Conservation (phyloP, 2,329 filamentous ascomycete species). For the Colletotrichum karsti region DNA sequence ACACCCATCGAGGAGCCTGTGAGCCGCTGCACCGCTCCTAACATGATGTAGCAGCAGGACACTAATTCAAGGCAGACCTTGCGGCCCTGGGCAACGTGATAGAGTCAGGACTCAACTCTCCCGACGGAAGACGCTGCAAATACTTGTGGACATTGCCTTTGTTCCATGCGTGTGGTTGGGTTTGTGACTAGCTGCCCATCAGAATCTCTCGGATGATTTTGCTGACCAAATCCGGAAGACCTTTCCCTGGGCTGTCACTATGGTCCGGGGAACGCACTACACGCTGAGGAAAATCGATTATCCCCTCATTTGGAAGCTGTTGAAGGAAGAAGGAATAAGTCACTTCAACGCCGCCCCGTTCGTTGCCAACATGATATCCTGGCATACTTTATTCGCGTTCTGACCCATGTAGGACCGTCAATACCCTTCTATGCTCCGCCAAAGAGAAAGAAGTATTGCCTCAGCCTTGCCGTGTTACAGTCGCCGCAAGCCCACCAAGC, state of each 20-base stretch:
- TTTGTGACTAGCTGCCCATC: neutral
- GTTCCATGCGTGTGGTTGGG: conserved; percentile 79
- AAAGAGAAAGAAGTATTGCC: conserved; percentile 73
- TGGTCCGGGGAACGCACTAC: conserved; percentile 85
- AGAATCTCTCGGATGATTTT: too few relatives aligned
- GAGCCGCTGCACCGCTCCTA: neutral
- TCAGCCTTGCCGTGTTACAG: conserved; percentile 82
- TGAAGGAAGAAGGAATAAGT: conserved; percentile 87
- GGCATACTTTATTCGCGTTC: neutral
- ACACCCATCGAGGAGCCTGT: conserved; percentile 84
- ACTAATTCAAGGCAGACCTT: conserved; percentile 57
- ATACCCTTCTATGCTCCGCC: conserved; percentile 87
- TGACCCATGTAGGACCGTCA: conserved; percentile 70
- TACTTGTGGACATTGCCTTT: conserved; percentile 95
- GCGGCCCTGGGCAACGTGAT: conserved; percentile 85
- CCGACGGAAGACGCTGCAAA: conserved; percentile 70
- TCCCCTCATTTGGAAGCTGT: conserved; percentile 85
- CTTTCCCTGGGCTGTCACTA: conserved; percentile 92
- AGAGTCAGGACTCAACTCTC: conserved; percentile 83
- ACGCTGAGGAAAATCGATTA: conserved; percentile 91
- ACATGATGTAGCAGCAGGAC: neutral
- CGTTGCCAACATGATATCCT: too few relatives aligned
- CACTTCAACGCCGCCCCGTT: conserved; percentile 92
- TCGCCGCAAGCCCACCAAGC: conserved; percentile 90
- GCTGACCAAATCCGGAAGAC: neutral